Conservation (phyloP, 176 grass and related monocot species). For the Phoenix dactylifera region DNA sequence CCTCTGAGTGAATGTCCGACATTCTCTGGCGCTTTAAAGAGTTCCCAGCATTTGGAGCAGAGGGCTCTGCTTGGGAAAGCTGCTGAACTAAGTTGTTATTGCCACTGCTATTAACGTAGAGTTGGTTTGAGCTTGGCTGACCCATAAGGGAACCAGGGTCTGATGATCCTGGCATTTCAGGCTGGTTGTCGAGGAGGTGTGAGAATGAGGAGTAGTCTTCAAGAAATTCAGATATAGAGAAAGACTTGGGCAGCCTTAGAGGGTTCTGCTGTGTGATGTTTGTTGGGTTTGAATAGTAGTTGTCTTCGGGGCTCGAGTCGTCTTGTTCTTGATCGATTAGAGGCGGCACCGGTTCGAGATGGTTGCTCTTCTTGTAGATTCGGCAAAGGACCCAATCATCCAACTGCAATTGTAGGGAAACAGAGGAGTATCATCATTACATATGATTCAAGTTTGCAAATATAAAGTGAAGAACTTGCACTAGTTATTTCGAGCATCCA, state of each 20-base stretch:
- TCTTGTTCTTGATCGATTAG: not conserved
- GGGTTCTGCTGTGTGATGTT: not conserved
- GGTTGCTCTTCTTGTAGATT: slow-evolving; percentile 8
- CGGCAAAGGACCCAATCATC: slow-evolving; percentile 12
- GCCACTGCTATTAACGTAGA: not conserved
- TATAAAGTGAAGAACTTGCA: too few species aligned
- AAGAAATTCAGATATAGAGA: slow-evolving; percentile 1
- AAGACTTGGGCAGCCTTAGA: not conserved
- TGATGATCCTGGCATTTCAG: not conserved
- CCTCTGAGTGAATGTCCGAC: not conserved
- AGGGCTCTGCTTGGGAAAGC: not conserved
- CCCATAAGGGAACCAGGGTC: not conserved
- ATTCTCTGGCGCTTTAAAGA: not conserved
- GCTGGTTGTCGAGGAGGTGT: not conserved
- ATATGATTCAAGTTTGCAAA: too few species aligned
- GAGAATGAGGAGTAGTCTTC: slow-evolving; percentile 2
- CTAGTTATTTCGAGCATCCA: too few species aligned
- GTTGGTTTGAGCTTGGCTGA: not conserved
- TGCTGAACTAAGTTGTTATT: not conserved
- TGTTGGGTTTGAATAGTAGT: not conserved
- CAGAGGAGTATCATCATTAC: too few species aligned
- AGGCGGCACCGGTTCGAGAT: not conserved
- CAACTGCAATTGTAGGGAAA: not conserved
- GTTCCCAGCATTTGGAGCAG: not conserved
- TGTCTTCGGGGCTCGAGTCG: not conserved